These are phyloP conservation scores for Carex littledalei DNA, from an alignment of 176 grass and related monocot species.

Conservation along the genomic window DNA sequence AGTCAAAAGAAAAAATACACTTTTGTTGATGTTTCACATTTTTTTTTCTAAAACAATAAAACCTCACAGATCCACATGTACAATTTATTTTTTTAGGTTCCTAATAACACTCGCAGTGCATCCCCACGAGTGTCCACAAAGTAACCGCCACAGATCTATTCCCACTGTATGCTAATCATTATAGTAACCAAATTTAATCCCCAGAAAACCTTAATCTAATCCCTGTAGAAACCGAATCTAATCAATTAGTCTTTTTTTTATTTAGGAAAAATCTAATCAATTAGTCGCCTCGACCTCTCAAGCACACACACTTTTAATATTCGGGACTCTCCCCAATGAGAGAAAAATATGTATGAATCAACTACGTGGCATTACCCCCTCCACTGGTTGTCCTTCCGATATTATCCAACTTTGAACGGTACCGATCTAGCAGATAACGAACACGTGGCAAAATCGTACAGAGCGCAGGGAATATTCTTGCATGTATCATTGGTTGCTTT, in stretches of 20 bases:
- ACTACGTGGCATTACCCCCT: constrained; percentile 27
- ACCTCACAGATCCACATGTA: not conserved
- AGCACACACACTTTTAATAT: not conserved
- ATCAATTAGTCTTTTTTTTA: not conserved
- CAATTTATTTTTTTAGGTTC: not conserved
- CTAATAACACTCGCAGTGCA: too few species aligned
- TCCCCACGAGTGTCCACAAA: not conserved
- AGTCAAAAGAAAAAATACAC: not conserved
- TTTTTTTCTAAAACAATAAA: not conserved
- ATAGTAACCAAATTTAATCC: not conserved
- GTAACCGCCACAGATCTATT: not conserved
- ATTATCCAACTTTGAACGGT: constrained; percentile 5
- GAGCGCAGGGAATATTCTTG: not conserved
- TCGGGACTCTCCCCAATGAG: not conserved
- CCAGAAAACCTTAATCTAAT: constrained; percentile 11
- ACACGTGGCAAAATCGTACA: constrained; percentile 16
- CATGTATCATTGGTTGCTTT: constrained; percentile 23
- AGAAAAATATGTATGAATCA: not conserved
- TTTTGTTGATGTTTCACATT: not conserved
- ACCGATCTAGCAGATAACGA: not conserved
- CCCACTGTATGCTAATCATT: constrained; percentile 3
- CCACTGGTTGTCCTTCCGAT: not conserved
- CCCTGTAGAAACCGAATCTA: constrained; percentile 5
- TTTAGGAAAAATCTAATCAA: not conserved
- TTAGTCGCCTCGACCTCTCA: not conserved